phyloP scores from a whole-genome alignment of 2,329 filamentous ascomycete genomes.

The Phialophora expanda region DNA sequence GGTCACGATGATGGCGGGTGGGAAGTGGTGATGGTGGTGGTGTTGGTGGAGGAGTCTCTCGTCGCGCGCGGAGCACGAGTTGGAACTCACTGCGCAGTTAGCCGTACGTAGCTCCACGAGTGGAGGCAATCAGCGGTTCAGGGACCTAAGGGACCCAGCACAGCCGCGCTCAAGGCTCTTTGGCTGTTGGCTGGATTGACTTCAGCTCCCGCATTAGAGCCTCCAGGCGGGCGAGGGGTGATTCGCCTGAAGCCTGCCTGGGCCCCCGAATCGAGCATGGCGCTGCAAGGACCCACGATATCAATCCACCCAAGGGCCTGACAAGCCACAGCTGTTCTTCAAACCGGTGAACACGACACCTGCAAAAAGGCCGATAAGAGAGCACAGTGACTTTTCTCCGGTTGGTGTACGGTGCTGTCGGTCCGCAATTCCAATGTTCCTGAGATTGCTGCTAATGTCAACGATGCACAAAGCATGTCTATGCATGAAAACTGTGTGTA shows the following conservation, averaged over 20 bases:
- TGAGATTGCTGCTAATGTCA: background rate
- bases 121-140: background rate
- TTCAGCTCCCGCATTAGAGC: conserved; percentile 20
- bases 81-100: background rate
- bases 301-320: conserved; percentile 16
- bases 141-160: background rate
- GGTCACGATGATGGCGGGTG: background rate
- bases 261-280: conserved; percentile 1
- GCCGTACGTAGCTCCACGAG: background rate
- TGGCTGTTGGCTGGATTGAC: conserved; percentile 1
- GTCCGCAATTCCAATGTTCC: background rate
- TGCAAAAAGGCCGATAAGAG: background rate
- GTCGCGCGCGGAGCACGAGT: conserved; percentile 9
- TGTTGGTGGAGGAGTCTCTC: conserved; percentile 16
- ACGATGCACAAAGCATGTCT: background rate
- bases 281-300: conserved; percentile 15
- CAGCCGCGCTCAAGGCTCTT: conserved; percentile 3
- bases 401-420: background rate
- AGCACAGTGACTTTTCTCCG: background rate
- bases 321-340: conserved; percentile 17
- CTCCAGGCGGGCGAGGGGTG: conserved; percentile 15
- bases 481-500: background rate
- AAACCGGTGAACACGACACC: conserved; percentile 8
- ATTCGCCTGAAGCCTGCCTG: conserved; percentile 5
- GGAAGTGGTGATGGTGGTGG: conserved; percentile 6